Percentiles rank a stretch among this genome's conserved stretches.
Conservation (phyloP, 495 filamentous ascomycete genomes). For the Hyaloscypha finlandica region DNA sequence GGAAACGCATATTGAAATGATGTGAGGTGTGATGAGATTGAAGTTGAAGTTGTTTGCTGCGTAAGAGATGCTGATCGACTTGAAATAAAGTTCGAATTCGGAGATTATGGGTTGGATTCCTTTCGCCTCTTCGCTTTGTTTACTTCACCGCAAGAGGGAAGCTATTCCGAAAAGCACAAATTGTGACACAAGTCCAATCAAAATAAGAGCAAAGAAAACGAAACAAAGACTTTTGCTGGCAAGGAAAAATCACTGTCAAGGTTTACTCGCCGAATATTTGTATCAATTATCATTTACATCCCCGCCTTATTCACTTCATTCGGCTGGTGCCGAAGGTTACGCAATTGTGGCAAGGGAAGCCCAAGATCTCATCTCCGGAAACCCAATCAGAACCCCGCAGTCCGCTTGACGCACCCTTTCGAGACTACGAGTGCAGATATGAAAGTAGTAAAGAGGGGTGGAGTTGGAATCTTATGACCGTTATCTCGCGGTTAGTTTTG, state of each 20-base stretch:
- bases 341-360: neutral
- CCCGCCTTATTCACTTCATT: neutral
- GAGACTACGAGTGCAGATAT: neutral
- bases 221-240: neutral
- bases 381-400: neutral
- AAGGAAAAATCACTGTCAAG: neutral
- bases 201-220: neutral
- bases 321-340: neutral
- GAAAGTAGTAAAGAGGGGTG: neutral
- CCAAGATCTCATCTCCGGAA: neutral
- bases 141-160: neutral
- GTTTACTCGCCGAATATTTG: neutral
- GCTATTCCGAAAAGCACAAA: neutral
- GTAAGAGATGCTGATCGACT: neutral
- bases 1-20: slow-evolving; percentile 5
- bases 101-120: neutral
- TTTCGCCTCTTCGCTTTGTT: neutral
- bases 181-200: neutral
- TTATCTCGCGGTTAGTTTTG: neutral
- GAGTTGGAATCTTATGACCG: neutral
- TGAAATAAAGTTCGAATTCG: neutral
- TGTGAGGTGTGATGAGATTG: neutral
- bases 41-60: neutral
- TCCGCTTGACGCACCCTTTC: neutral
- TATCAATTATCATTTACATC: neutral